Conservation (phyloP, 2,329 filamentous ascomycete species). For the Penicillium paneum region DNA sequence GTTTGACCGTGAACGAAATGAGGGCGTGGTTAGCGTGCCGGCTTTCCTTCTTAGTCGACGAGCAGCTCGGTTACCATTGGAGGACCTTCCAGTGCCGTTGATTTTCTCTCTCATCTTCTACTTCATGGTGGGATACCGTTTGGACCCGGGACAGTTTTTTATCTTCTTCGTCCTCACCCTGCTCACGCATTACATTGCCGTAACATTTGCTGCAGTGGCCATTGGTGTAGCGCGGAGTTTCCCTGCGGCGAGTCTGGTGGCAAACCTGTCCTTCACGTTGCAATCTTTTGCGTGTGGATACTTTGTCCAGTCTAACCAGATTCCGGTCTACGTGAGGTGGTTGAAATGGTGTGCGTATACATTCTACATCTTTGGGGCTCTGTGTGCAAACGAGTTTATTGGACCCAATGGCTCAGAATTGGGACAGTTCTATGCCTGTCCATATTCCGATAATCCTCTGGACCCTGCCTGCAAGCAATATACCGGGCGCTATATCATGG, state of each 20-base stretch:
- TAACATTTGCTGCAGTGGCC: constrained; percentile 67
- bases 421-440: constrained; percentile 70
- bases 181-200: constrained; percentile 69
- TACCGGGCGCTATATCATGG: constrained; percentile 66
- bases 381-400: constrained; percentile 69
- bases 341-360: constrained; percentile 53
- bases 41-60: constrained; percentile 69
- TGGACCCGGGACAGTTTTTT: constrained; percentile 63
- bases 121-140: constrained; percentile 73
- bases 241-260: constrained; percentile 66
- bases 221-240: constrained; percentile 66
- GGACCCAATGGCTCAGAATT: constrained; percentile 37
- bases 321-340: constrained; percentile 76
- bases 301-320: constrained; percentile 70
- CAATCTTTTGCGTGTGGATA: constrained; percentile 74
- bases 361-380: constrained; percentile 65
- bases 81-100: constrained; percentile 70
- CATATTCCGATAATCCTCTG: constrained; percentile 56
- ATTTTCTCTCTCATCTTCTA: constrained; percentile 70
- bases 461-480: constrained; percentile 67
- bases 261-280: constrained; percentile 68
- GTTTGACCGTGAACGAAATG: constrained; percentile 72
- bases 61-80: constrained; percentile 64
- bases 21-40: constrained; percentile 67
- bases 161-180: constrained; percentile 67